phyloP scores from a whole-genome alignment of 805 yeast species.

The Clavispora phyllophila region DNA sequence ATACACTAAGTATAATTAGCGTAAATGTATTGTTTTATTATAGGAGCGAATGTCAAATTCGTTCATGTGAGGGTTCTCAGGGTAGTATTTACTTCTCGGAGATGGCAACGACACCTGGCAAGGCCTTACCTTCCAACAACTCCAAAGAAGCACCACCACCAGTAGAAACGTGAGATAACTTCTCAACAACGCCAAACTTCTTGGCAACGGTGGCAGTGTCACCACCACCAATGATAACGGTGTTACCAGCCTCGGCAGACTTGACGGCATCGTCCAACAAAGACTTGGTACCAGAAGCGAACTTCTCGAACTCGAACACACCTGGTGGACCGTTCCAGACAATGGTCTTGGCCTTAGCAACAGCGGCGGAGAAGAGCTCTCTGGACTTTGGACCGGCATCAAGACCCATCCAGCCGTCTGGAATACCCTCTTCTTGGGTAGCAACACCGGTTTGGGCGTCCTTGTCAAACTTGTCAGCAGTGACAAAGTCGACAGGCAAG shows the following conservation, averaged over 20 bases:
- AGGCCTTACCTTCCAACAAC: constrained; percentile 95
- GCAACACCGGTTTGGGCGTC: constrained; percentile 86
- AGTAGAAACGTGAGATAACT: constrained; percentile 96
- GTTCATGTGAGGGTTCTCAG: not conserved
- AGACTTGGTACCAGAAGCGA: constrained; percentile 87
- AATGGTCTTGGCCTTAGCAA: constrained; percentile 92
- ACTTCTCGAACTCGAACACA: constrained; percentile 94
- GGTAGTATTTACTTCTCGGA: constrained; percentile 51
- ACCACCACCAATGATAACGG: constrained; percentile 98
- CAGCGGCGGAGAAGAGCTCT: constrained; percentile 73
- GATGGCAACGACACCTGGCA: constrained; percentile 96
- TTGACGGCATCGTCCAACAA: constrained; percentile 83
- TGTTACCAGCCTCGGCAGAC: constrained; percentile 82
- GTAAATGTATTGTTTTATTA: not conserved
- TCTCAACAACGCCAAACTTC: constrained; percentile 95
- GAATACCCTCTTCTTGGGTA: constrained; percentile 85
- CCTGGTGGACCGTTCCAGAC: constrained; percentile 99
- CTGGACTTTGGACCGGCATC: constrained; percentile 91
- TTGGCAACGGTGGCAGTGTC: constrained; percentile 99
- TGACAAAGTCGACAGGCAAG: constrained; percentile 92
- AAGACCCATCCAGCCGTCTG: constrained; percentile 92
- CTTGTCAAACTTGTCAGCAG: constrained; percentile 90
- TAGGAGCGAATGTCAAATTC: not conserved
- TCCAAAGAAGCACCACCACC: constrained; percentile 99
- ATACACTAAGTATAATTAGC: not conserved